phyloP scores from a whole-genome alignment of 129 eudicot genomes.

The Flaveria sonorensis region DNA sequence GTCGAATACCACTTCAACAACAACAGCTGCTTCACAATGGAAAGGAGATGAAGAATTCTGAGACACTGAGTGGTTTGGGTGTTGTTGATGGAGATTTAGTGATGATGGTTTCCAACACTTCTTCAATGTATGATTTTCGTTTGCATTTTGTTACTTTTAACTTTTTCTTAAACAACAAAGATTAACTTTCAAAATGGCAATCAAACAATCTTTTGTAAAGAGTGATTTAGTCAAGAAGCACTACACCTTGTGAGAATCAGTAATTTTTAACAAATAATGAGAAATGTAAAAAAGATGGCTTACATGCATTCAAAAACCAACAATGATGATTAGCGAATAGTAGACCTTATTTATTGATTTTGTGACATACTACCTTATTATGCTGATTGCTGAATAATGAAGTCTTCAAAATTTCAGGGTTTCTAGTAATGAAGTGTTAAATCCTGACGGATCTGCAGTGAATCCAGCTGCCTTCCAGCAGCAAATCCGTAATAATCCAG shows the following conservation, averaged over 20 bases:
- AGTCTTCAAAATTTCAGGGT: conserved; percentile 43
- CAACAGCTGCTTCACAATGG: conserved; percentile 88
- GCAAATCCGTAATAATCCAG: conserved; percentile 79
- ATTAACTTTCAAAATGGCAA: not conserved
- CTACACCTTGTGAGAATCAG: not conserved
- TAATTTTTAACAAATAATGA: not conserved
- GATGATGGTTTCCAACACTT: conserved; percentile 74
- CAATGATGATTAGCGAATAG: not conserved
- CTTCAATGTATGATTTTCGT: conserved; percentile 53
- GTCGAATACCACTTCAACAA: conserved; percentile 65
- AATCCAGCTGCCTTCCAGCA: conserved; percentile 92
- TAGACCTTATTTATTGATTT: not conserved
- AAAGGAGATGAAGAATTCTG: conserved; percentile 78
- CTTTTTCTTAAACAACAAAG: not conserved
- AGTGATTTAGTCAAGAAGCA: not conserved
- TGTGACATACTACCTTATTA: not conserved
- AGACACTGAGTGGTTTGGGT: conserved; percentile 71
- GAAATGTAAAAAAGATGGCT: not conserved
- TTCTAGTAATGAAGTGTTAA: conserved; percentile 51
- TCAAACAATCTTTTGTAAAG: not conserved
- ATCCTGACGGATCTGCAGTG: conserved; percentile 90
- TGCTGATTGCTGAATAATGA: conserved; percentile 19
- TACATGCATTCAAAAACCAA: not conserved
- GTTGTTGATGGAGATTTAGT: conserved; percentile 88
- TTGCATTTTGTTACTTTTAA: not conserved